phyloP scores from a whole-genome alignment of 257 asterid species.

The Thymus mandschuricus region DNA sequence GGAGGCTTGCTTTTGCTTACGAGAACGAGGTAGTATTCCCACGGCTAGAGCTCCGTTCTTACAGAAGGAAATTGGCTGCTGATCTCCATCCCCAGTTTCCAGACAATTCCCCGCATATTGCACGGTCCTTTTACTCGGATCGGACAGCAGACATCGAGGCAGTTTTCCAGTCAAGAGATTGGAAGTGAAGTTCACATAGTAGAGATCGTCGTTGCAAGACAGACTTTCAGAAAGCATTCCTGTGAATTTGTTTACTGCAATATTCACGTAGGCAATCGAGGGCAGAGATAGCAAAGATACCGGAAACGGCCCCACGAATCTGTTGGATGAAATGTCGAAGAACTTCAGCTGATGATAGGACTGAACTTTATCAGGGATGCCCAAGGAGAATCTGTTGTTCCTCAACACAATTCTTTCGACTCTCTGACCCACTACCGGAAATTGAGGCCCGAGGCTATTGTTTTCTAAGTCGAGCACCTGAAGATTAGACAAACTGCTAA shows the following conservation, averaged over 20 bases:
- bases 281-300: constrained; percentile 69
- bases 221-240: constrained; percentile 70
- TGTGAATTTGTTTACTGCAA: constrained; percentile 69
- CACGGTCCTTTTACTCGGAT: constrained; percentile 40
- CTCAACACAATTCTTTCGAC: constrained; percentile 54
- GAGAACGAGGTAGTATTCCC: constrained; percentile 65
- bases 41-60: constrained; percentile 83
- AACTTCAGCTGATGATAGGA: constrained; percentile 61
- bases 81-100: constrained; percentile 47
- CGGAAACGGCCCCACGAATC: constrained; percentile 81
- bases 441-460: constrained; percentile 68
- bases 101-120: constrained; percentile 66
- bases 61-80: constrained; percentile 65
- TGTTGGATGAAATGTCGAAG: constrained; percentile 72
- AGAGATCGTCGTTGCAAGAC: constrained; percentile 55
- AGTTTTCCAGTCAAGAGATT: constrained; percentile 77
- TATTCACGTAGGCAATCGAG: constrained; percentile 53
- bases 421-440: constrained; percentile 59
- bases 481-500: constrained; percentile 62
- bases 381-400: constrained; percentile 63
- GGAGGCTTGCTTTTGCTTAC: constrained; percentile 45
- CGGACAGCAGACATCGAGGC: constrained; percentile 62
- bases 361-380: constrained; percentile 62
- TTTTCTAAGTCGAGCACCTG: constrained; percentile 70
- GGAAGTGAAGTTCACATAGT: constrained; percentile 65